A percentile compares a stretch with the other conserved stretches of the same genome.
Evolutionary conservation across 768 basidiomycete genomes (phyloP).

Genomic region (Lactarius pseudohatsudake): DNA sequence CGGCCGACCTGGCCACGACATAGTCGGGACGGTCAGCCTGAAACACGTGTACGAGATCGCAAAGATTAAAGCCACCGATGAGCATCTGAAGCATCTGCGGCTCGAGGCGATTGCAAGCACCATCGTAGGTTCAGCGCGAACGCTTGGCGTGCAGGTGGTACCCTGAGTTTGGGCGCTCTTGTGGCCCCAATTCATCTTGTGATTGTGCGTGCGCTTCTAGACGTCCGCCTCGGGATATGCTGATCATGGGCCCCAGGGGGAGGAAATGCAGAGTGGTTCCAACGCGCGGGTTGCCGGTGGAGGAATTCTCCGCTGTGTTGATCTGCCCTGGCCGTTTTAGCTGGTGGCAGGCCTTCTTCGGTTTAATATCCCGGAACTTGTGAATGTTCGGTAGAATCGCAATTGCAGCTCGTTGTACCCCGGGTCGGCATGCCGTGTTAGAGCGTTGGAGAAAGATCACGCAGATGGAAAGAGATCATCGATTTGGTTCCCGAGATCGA

Average conservation of each 20-base stretch:
- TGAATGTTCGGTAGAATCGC: slow-evolving; percentile 30
- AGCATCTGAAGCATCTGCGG: slow-evolving; percentile 81
- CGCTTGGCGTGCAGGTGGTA: slow-evolving; percentile 87
- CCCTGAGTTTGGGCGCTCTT: slow-evolving; percentile 50
- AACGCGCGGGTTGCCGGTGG: slow-evolving; percentile 24
- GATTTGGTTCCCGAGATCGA: slow-evolving; percentile 29
- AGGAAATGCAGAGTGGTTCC: slow-evolving; percentile 10
- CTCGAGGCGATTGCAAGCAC: slow-evolving; percentile 87
- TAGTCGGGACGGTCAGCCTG: slow-evolving; percentile 78
- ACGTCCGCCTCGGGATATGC: slow-evolving; percentile 15
- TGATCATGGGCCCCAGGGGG: slow-evolving; percentile 19
- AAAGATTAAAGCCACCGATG: slow-evolving; percentile 91
- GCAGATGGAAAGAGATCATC: slow-evolving; percentile 25
- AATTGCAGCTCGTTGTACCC: slow-evolving; percentile 24
- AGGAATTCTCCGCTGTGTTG: slow-evolving; percentile 17
- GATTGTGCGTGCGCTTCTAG: slow-evolving; percentile 19
- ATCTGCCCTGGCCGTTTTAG: slow-evolving; percentile 23
- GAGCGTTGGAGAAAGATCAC: slow-evolving; percentile 22
- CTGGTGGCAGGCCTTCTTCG: slow-evolving; percentile 26
- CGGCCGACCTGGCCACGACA: slow-evolving; percentile 76
- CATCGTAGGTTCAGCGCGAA: slow-evolving; percentile 85
- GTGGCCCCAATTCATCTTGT: slow-evolving; percentile 16
- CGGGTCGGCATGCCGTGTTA: slow-evolving; percentile 26
- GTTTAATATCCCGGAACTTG: slow-evolving; percentile 29
- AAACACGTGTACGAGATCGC: slow-evolving; percentile 99